Base-by-base conservation (phyloP, 2,329 filamentous ascomycete species). In the Periconia sp. region DNA sequence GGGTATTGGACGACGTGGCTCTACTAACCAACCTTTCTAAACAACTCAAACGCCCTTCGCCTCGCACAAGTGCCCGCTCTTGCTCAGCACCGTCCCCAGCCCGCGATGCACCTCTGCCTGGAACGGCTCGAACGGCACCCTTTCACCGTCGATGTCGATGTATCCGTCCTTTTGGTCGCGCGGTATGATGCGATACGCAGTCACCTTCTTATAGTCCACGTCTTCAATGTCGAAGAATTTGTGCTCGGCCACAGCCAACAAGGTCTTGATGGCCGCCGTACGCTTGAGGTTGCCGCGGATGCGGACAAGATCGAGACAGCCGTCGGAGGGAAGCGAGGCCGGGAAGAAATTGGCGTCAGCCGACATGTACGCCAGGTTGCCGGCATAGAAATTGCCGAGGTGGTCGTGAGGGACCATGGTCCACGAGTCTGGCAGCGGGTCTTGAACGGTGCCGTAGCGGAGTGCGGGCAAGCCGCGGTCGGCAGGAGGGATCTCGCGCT, bases 281-380 rank as follows among this genome's bases (percentile, higher is more conserved):
- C 87, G 83, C 1, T 85, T 79, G 18, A 96, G 82, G 59, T 90
- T 86, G 53, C 91, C 92, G 53, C 91, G 83, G 56, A 95, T 86
- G 47, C 84, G 89, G 53, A 97, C 81, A 11, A 97, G 79, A 71
- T 99, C 94, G 76, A 96, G 85, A 57, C 88, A 82, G 11, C 93
- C 94, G 67, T 99, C 94, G 43, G 86, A 86, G 14, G 92, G 89
- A 9, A 93, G 81, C 0, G 93, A 84, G 1, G 90, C 88, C 23
- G 91, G 81, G 80, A 96, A 99, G 78, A 97, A 96, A 66, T 92
- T 91, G 54, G 87, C 82, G 59, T 93, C 88, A 13, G 91, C 82
- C 0, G 92, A 87, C 91, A 99, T 93, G 74, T 89, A 95, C 20
- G 89, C 86, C 88, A 97, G 95, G 71, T 97, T 99, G 57, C 94